Base-by-base conservation (phyloP, 805 yeast species). In the Grigorovia jiainica region DNA sequence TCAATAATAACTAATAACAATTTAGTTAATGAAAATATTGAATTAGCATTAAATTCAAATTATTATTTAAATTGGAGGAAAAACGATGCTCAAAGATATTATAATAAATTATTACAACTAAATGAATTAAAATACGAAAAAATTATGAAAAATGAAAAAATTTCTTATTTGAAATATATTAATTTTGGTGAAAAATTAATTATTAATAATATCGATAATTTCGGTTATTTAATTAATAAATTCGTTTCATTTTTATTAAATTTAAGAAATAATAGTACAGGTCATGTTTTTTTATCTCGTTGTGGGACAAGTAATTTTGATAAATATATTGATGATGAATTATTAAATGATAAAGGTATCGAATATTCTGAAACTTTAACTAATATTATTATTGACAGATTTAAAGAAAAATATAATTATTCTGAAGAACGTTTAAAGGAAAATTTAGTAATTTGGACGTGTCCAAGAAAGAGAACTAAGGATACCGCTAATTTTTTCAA, bases 171-270 rank as follows among this genome's bases (percentile, higher is more conserved):
- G 57, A 87, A 89, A 63, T 79, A 87, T 53, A 82, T 84, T 55
- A 89, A 92, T 60, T 90, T 89, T 62, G 96, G 97, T 15, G 95
- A 96, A n/a, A 66, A 82, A 48, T 71, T 90, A 43, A 78, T 83
- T 36, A 78, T 84, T 36, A 73, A 89, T 45, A 83, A 84, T 55
- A 79, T 89, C 33, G 82, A 82, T 49, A 76, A 86, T 54, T 78
- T 85, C 54, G 97, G 96, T 15, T 92, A 90, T 60, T 70, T 92
- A 60, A 79, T 87, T 45, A 87, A 90, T 58, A 82, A 92, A 56
- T 92, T 92, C 39, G 87, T 92, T 20, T 87, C 86, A 60, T 92
- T 86, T 61, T 69, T 92, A 58, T 85, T 92, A 87, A 92, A 92
- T 65, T 73, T 92, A 10, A 76, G 90, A 50, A 82, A 87, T 55